Percentiles rank a stretch among this genome's conserved stretches.
Evolutionary conservation across 148 eudicot genomes (phyloP).

Genomic region (Pharnaceum exiguum): DNA sequence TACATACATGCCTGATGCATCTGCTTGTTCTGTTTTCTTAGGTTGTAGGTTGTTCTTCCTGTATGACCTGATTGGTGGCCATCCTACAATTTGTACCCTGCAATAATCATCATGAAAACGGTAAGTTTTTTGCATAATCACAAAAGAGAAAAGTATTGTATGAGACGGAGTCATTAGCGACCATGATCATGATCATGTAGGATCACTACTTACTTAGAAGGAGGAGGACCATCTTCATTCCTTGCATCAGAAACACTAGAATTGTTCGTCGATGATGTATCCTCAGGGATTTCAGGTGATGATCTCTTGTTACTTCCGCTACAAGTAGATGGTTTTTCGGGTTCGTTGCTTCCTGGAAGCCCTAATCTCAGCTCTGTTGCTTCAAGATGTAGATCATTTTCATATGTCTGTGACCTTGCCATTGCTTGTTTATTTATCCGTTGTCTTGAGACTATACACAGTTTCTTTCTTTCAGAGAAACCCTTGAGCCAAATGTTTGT

Average conservation of each 20-base stretch:
- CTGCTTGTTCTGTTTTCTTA: conserved; percentile 34
- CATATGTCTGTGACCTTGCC: conserved; percentile 30
- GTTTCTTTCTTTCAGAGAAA: background rate
- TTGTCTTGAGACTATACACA: background rate
- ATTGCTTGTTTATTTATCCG: conserved; percentile 6
- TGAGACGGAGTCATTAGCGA: too few species aligned
- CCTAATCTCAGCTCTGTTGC: conserved; percentile 71
- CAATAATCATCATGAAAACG: conserved; percentile 1
- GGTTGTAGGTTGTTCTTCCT: conserved; percentile 45
- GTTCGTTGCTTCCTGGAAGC: conserved; percentile 44
- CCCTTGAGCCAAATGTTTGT: too few species aligned
- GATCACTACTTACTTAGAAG: conserved; percentile 51
- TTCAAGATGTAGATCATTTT: conserved; percentile 35
- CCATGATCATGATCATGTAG: background rate
- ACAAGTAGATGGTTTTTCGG: conserved; percentile 12
- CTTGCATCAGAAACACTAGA: conserved; percentile 27
- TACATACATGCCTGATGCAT: conserved; percentile 43
- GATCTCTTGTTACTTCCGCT: conserved; percentile 38
- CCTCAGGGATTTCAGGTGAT: conserved; percentile 31
- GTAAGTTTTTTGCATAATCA: background rate
- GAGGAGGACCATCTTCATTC: conserved; percentile 34
- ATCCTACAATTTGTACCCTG: conserved; percentile 66
- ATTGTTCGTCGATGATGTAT: conserved; percentile 28
- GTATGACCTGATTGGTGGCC: conserved; percentile 68
- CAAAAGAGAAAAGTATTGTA: background rate